These are phyloP conservation scores for Penicillium sumatraense DNA, from an alignment of 2,329 filamentous ascomycete genomes.

Conservation along the genomic window DNA sequence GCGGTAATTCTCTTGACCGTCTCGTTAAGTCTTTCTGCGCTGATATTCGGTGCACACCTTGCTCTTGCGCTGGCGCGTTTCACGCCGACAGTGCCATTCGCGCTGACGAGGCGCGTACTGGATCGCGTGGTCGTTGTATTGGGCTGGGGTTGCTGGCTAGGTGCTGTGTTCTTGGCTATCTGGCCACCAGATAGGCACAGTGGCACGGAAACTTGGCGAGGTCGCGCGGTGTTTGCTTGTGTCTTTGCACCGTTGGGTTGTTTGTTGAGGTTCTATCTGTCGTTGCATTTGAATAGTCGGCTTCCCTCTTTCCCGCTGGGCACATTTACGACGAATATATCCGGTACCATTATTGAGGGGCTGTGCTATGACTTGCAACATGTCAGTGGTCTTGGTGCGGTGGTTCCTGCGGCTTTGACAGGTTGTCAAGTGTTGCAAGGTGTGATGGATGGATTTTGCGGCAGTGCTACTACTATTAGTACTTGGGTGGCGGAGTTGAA, in stretches of 20 bases:
- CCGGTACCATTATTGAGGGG: constrained; percentile 75
- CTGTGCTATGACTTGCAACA: constrained; percentile 82
- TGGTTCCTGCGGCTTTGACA: constrained; percentile 37
- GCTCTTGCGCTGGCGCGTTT: constrained; percentile 65
- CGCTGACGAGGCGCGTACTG: constrained; percentile 61
- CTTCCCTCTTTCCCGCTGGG: constrained; percentile 76
- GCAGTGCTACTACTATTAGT: constrained; percentile 68
- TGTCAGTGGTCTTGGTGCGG: constrained; percentile 52
- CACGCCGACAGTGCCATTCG: constrained; percentile 65
- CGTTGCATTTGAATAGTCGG: constrained; percentile 71
- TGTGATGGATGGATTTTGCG: constrained; percentile 70
- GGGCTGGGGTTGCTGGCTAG: constrained; percentile 77
- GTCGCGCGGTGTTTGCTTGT: constrained; percentile 73
- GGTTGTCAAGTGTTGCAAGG: constrained; percentile 72
- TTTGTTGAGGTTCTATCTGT: constrained; percentile 73
- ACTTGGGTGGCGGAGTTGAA: constrained; percentile 69
- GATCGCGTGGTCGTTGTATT: constrained; percentile 69
- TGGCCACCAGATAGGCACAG: constrained; percentile 65
- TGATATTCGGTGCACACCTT: constrained; percentile 75
- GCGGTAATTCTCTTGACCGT: constrained; percentile 76
- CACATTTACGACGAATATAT: constrained; percentile 80
- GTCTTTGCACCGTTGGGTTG: constrained; percentile 84
- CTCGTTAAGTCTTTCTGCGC: constrained; percentile 69
- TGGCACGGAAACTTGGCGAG: constrained; percentile 68
- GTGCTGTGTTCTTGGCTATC: constrained; percentile 71